Percentiles rank a stretch among this genome's conserved stretches.
phyloP scores from a whole-genome alignment of 164 flowering plant genomes.

The Vitis rotundifolia region DNA sequence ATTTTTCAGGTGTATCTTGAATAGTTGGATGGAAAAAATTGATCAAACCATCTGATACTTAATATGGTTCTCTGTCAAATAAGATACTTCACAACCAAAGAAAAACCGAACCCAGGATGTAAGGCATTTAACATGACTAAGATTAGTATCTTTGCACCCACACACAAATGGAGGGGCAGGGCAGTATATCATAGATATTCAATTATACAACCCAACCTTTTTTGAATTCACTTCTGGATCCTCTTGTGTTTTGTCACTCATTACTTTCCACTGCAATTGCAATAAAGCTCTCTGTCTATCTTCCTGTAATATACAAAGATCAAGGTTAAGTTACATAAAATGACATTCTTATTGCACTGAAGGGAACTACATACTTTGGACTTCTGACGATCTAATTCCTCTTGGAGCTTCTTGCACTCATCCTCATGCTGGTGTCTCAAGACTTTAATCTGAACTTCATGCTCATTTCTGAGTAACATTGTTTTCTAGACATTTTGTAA shows the following conservation, averaged over 20 bases:
- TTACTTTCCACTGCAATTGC: constrained; percentile 92
- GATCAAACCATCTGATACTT: no score
- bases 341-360: neutral
- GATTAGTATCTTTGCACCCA: neutral
- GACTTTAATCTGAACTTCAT: constrained; percentile 69
- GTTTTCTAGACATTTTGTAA: constrained; percentile 43
- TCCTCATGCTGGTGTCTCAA: constrained; percentile 74
- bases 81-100: no score
- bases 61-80: no score
- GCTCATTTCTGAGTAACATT: constrained; percentile 53
- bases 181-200: no score
- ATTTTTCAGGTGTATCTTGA: no score
- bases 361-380: constrained; percentile 53
- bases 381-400: constrained; percentile 76
- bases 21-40: no score
- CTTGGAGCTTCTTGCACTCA: constrained; percentile 67
- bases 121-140: neutral
- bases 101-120: no score
- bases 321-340: constrained; percentile 4
- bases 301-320: constrained; percentile 50
- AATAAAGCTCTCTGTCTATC: constrained; percentile 83
- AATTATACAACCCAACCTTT: constrained; percentile 43
- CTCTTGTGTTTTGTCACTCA: constrained; percentile 71
- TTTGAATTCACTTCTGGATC: constrained; percentile 85
- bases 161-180: constrained; percentile 4